Conservation (phyloP, 768 basidiomycete genomes). For the Boletus vinaceobasis region DNA sequence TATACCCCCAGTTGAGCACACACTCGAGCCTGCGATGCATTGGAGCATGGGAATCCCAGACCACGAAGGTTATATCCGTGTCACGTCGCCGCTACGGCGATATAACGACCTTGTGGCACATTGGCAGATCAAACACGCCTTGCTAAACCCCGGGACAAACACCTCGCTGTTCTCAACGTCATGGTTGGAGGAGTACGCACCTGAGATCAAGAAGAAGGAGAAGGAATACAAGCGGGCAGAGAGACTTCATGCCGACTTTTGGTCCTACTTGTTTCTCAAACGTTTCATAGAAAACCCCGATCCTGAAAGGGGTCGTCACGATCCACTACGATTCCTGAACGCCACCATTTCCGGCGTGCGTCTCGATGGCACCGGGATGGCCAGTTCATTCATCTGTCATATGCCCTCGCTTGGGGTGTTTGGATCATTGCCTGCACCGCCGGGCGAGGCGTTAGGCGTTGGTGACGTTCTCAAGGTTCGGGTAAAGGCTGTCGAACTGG, state of each 20-base stretch:
- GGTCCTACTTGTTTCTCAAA: constrained; percentile 40
- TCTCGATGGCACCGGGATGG: constrained; percentile 9
- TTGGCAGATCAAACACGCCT: constrained; percentile 88
- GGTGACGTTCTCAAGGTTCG: constrained; percentile 28
- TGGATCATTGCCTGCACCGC: constrained; percentile 12
- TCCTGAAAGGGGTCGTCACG: constrained; percentile 12
- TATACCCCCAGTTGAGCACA: constrained; percentile 40
- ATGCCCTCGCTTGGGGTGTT: constrained; percentile 26
- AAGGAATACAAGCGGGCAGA: constrained; percentile 29
- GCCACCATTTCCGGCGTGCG: constrained; percentile 23
- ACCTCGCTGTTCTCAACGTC: constrained; percentile 43
- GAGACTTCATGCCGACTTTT: constrained; percentile 35
- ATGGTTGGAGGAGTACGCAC: constrained; percentile 44
- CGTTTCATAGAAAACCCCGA: constrained; percentile 34
- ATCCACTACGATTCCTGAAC: constrained; percentile 29
- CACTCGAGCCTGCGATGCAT: constrained; percentile 59
- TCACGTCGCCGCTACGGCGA: constrained; percentile 85
- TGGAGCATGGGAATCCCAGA: constrained; percentile 64
- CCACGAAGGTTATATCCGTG: constrained; percentile 77
- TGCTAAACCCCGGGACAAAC: constrained; percentile 42
- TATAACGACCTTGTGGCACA: constrained; percentile 79
- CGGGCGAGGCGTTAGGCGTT: constrained; percentile 13
- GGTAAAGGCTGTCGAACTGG: constrained; percentile 28
- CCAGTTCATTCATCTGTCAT: constrained; percentile 20
- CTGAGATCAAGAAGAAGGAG: constrained; percentile 38